Base-by-base conservation (phyloP, 1,284 basidiomycete genomes). In the Schizophyllum commune region DNA sequence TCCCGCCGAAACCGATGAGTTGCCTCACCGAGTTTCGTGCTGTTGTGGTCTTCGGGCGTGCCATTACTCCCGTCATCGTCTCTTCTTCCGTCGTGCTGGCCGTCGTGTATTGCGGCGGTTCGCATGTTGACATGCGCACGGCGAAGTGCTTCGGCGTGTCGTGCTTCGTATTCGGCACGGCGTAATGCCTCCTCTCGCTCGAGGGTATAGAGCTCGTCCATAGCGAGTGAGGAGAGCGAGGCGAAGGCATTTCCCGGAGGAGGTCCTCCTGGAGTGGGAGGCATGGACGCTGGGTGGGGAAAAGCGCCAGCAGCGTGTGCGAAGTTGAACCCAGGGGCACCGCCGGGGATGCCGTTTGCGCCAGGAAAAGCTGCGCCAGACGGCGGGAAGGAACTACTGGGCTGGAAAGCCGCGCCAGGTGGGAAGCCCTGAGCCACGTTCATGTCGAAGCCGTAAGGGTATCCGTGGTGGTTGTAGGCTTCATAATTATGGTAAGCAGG, bases 181-280 rank as follows among this genome's bases (percentile, higher is more conserved):
- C 94, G 82, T 55, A 88, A 73, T 1, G 92, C 90, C 71, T 96
- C 93, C 65, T 88, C 82, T 51, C 86, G 86, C 73, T 96, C 94
- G n/a, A 96, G 83, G 65, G 86, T 85, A 68, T 89, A 88, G 0
- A 96, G 82, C 72, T 95, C 91, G 61, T 92, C 91, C 73, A 94
- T 89, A 1, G 93, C 92, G 51, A 92, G 82, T 20, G 83, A 86
- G 9, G 91, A 92, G 27, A 95, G 76, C 0, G 92, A 84, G 17
- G 82, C 82, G 66, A 90, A 87, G 0, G 90, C 81, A n/a, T 47
- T 47, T 11, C 39, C 39, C 3, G 39, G 39, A 4, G 39, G 39
- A 47, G 39, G 39, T 47, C 13, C 39, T 11, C 39, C 39, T 17
- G 39, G 39, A 2, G 39, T 47, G 39, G 39, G 39, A 4, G 39